These are phyloP conservation scores for Pulveroboletus sp. DNA, from an alignment of 768 basidiomycete genomes.

Conservation along the genomic window DNA sequence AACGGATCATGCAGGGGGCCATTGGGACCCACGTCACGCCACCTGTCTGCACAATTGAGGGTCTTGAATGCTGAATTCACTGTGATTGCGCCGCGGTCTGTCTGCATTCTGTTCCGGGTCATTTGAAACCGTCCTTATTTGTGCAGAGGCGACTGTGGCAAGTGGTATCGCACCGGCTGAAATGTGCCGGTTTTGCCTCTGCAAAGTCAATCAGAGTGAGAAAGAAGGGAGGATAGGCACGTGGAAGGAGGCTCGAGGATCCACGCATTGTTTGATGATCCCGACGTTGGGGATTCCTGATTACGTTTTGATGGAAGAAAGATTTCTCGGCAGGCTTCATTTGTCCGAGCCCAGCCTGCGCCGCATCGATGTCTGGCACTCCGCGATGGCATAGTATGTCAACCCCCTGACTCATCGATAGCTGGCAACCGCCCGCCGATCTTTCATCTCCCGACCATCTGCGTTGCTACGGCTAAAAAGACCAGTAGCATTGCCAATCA, in stretches of 20 bases:
- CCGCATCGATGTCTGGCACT: constrained; percentile 11
- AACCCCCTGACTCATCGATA: constrained; percentile 1
- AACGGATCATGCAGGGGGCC: constrained; percentile 26
- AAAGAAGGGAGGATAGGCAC: neutral
- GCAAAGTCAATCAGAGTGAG: too few relatives aligned
- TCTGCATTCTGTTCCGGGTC: neutral
- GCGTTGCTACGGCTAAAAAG: neutral
- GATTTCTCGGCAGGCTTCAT: too few relatives aligned
- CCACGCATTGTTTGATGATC: neutral
- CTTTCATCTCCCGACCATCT: neutral
- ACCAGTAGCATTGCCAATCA: constrained; percentile 4
- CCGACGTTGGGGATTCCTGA: too few relatives aligned
- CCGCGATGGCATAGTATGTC: constrained; percentile 30
- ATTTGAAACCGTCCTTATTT: neutral
- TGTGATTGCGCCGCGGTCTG: neutral
- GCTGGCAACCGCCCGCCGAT: constrained; percentile 15
- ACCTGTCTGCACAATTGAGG: constrained; percentile 34
- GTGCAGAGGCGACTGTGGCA: neutral
- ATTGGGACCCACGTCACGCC: constrained; percentile 53
- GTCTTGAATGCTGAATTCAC: neutral
- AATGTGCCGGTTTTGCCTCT: neutral
- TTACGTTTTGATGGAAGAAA: constrained; percentile 15
- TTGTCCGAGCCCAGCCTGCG: constrained; percentile 5
- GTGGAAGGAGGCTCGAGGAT: constrained; percentile 1
- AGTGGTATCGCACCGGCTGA: neutral